These are phyloP conservation scores for Globisporangium acanthophoron DNA, from an alignment of 352 stramenopile species.

Conservation along the genomic window DNA sequence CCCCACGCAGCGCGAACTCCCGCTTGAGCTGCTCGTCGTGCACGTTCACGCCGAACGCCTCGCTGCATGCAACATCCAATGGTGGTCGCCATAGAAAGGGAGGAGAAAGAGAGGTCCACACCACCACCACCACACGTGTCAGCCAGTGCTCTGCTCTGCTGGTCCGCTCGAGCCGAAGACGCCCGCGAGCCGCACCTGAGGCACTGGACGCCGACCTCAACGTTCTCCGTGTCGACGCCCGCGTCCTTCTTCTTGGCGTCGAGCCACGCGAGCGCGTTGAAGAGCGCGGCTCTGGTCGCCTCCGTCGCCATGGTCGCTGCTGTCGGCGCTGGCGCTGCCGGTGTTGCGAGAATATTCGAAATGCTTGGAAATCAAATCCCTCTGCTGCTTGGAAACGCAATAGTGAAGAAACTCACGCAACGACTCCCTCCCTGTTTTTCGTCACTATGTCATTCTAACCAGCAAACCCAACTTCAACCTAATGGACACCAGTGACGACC, in stretches of 20 bases:
- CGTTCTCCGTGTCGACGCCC: slow-evolving; percentile 47
- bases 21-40: slow-evolving; percentile 51
- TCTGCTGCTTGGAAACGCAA: not conserved
- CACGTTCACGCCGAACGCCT: slow-evolving; percentile 64
- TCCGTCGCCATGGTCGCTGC: not conserved
- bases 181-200: slow-evolving; percentile 31
- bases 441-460: not conserved
- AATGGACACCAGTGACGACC: not conserved
- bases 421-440: not conserved
- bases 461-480: not conserved
- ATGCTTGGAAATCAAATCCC: not conserved
- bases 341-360: slow-evolving; percentile 14
- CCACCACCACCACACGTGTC: not conserved
- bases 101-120: not conserved
- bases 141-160: not conserved
- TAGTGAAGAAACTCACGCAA: not conserved
- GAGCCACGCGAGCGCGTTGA: slow-evolving; percentile 70
- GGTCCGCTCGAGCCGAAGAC: not conserved
- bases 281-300: slow-evolving; percentile 49
- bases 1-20: slow-evolving; percentile 34
- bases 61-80: slow-evolving; percentile 22
- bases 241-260: slow-evolving; percentile 55
- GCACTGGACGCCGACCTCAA: slow-evolving; percentile 62
- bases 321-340: not conserved
- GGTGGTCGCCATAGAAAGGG: not conserved